Base-by-base conservation (phyloP, 805 yeast species). In the Hyphopichia homilentoma region DNA sequence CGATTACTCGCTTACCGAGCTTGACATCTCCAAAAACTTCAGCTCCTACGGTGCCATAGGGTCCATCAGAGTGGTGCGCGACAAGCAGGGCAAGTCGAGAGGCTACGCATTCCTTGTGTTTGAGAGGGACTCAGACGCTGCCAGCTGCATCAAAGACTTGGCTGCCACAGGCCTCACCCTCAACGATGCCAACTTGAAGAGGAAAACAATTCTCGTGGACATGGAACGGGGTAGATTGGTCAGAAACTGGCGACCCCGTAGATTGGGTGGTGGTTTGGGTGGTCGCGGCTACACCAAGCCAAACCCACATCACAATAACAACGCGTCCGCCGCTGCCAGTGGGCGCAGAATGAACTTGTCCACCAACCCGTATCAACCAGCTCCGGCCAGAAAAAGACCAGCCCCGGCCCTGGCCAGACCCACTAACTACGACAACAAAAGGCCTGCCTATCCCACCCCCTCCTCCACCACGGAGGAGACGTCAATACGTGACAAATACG, bases 191-290 rank as follows among this genome's bases (percentile, higher is more conserved):
- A 42, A 78, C 73, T n/a, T n/a, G n/a, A n/a, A n/a, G n/a, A n/a
- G n/a, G n/a, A 60, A 88, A 28, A 60, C 68, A 4, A 68, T 80
- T 6, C 57, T 82, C n/a, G 84, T 81, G 1, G 94, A 84, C 48
- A 70, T 76, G 29, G 93, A 83, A 49, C 55, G 90, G 36, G 84
- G 87, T 2, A 59, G 93, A 28, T 55, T 77, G 1, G 71, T 74
- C 11, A 72, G 81, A 34, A 73, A 70, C 43, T 84, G 89, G 83
- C 71, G 68, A 34, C 93, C 94, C 1, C 52, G 83, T 45, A 54
- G 90, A 37, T 63, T 90, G 2, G 96, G 96, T 1, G 97, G 97
- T 4, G 97, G 97, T 0, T 57, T 84, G n/a, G 97, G 97, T 4
- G 96, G 96, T 1, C 66, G 93, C 34, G 77, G 79, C 31, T 79